Evolutionary conservation across 2,329 filamentous ascomycete genomes (phyloP).

Genomic region (Trichoderma sp.): DNA sequence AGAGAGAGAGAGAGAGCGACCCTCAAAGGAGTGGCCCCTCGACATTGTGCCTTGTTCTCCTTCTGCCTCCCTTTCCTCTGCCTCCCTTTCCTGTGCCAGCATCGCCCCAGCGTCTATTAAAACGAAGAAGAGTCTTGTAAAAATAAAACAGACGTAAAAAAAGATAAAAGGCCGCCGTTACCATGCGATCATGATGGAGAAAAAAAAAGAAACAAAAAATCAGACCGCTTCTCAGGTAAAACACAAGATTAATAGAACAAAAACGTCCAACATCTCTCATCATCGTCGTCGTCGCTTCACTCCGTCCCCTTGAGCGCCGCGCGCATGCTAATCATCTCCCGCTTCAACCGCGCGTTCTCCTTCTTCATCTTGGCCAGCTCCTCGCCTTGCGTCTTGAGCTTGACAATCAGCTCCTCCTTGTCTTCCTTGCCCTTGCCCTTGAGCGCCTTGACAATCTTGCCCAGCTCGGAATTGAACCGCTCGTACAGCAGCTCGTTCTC

Average conservation of each 20-base stretch:
- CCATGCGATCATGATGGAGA: slow-evolving; percentile 20
- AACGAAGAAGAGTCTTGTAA: not conserved
- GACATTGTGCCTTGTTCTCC: too few relatives aligned
- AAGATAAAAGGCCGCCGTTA: slow-evolving; percentile 10
- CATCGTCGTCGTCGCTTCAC: slow-evolving; percentile 34
- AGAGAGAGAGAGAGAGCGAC: too few relatives aligned
- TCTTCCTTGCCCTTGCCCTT: slow-evolving; percentile 73
- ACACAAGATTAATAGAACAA: not conserved
- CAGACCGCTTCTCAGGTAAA: not conserved
- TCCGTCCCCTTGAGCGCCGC: slow-evolving; percentile 54
- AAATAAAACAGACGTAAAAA: not conserved
- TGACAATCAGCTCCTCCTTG: slow-evolving; percentile 73
- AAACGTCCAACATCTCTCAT: not conserved
- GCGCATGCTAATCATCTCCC: slow-evolving; percentile 75
- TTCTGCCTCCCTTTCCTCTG: not conserved
- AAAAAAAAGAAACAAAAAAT: not conserved
- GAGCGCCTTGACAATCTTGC: slow-evolving; percentile 76
- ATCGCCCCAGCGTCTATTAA: slow-evolving; percentile 13
- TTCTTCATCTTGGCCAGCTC: slow-evolving; percentile 77
- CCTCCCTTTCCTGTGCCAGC: not conserved
- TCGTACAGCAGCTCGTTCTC: slow-evolving; percentile 94
- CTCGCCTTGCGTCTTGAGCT: slow-evolving; percentile 73
- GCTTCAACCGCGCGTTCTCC: slow-evolving; percentile 80
- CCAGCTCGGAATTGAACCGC: slow-evolving; percentile 87
- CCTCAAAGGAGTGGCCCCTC: too few relatives aligned